Percentiles rank a stretch among this genome's conserved stretches.
Evolutionary conservation across 495 filamentous ascomycete species (phyloP).

Genomic region (Annulohypoxylon stygium): DNA sequence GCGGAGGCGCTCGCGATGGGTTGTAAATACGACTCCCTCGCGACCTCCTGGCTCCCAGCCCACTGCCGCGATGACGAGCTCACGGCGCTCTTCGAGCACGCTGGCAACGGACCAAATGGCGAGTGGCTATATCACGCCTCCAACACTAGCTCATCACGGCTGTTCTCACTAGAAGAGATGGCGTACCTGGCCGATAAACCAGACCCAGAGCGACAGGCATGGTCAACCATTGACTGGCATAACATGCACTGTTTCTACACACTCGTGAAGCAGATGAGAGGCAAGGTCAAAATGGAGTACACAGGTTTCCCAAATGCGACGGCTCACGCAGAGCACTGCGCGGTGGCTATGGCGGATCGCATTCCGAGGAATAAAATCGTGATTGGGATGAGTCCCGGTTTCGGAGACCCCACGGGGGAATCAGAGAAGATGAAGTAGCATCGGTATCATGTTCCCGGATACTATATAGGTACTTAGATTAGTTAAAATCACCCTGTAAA

Average conservation of each 20-base stretch:
- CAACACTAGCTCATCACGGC: neutral
- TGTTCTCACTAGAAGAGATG: neutral
- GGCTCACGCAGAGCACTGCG: neutral
- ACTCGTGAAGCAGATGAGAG: slow-evolving; percentile 7
- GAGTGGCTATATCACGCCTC: slow-evolving; percentile 2
- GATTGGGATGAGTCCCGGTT: neutral
- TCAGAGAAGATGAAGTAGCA: neutral
- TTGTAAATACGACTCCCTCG: slow-evolving; percentile 6
- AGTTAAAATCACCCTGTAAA: neutral
- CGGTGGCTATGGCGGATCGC: neutral
- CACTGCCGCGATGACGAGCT: slow-evolving; percentile 9
- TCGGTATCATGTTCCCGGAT: neutral
- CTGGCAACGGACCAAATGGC: neutral
- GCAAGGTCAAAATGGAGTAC: slow-evolving; percentile 4
- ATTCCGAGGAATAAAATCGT: slow-evolving; percentile 6
- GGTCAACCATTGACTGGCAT: neutral
- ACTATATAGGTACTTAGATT: neutral
- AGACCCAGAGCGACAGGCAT: slow-evolving; percentile 1
- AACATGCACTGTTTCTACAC: slow-evolving; percentile 7
- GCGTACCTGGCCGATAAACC: neutral
- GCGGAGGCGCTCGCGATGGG: neutral
- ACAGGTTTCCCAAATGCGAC: neutral
- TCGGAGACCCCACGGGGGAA: neutral
- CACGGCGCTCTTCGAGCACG: neutral
- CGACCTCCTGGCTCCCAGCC: neutral